phyloP scores from a whole-genome alignment of 768 basidiomycete species.

The Tylopilus vinaceipallidus region DNA sequence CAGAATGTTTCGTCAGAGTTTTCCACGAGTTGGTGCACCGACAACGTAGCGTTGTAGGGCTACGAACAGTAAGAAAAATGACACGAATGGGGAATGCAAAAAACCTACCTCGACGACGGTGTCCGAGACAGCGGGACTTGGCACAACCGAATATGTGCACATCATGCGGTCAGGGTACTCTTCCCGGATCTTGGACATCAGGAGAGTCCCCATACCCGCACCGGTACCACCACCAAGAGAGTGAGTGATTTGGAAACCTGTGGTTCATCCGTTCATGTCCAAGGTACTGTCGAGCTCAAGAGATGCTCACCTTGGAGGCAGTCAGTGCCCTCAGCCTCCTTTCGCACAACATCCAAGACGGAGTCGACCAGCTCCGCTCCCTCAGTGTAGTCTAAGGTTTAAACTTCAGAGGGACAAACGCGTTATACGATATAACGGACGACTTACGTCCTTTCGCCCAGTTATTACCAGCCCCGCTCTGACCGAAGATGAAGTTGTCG shows the following conservation, averaged over 20 bases:
- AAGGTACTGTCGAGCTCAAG: not conserved
- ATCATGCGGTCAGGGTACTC: constrained; percentile 99
- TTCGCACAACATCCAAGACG: constrained; percentile 96
- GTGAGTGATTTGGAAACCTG: constrained; percentile 98
- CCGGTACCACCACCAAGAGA: constrained; percentile 99
- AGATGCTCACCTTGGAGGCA: constrained; percentile 86
- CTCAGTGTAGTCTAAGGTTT: constrained; percentile 68
- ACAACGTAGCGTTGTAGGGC: constrained; percentile 99
- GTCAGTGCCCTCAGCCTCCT: constrained; percentile 97
- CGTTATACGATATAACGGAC: not conserved
- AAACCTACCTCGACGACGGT: constrained; percentile 87
- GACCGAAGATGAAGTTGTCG: constrained; percentile 98
- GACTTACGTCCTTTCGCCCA: constrained; percentile 99
- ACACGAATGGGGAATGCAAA: not conserved
- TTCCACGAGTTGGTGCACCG: constrained; percentile 97
- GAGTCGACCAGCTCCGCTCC: constrained; percentile 99
- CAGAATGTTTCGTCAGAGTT: constrained; percentile 99
- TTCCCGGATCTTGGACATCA: constrained; percentile 98
- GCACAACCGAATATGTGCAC: constrained; percentile 99
- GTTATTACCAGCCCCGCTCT: constrained; percentile 98
- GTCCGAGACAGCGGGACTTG: constrained; percentile 95
- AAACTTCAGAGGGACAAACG: not conserved
- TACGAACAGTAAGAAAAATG: constrained; percentile 26
- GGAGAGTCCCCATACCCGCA: constrained; percentile 98
- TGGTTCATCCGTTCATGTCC: constrained; percentile 8